Base-by-base conservation (phyloP, 2,329 filamentous ascomycete species). In the Xylaria arbuscula region DNA sequence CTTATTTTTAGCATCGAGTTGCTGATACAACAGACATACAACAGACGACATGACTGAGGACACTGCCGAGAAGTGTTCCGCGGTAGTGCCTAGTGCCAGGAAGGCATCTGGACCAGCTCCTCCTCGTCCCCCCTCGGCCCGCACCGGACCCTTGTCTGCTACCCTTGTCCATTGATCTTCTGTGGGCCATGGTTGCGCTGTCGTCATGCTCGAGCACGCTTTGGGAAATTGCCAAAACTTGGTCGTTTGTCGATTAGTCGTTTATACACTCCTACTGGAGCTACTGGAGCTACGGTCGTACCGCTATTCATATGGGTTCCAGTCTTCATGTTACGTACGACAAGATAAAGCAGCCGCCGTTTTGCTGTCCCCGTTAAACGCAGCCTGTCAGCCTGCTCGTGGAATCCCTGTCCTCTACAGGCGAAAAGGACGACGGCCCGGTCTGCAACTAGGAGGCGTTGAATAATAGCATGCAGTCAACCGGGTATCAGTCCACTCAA, bases 171-270 rank as follows among this genome's bases (percentile, higher is more conserved):
- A 13, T 48, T 48, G 53, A 66, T 58, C 42, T 34, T 17, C 64
- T 45, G 64, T 67, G 59, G 64, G 59, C 38, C 59, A 34, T 54
- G 11, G 59, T 67, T 58, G 64, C 58, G 64, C 24, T 53, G 64
- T 53, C n/a, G 56, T 48, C 56, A 61, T 66, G 57, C 63, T 62
- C 9, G 50, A 61, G 57, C 50, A 62, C 60, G 53, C 60, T 64
- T 67, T 67, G 50, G 65, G 65, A 67, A 67, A 64, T 67, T 64
- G 60, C 65, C 55, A 59, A 59, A 47, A 34, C 42, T 59, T 45
- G 40, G 40, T 59, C 42, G 28, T 32, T 59, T 48, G 17, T 56
- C 40, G 36, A 24, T 3, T 42, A 19, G 42, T 17, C 13, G 22
- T 40, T 54, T 7, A 28, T 28, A n/a, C 45, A 19, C 38, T 42